phyloP scores from a whole-genome alignment of 2,329 filamentous ascomycete species.

The Dactylellina cionopaga region DNA sequence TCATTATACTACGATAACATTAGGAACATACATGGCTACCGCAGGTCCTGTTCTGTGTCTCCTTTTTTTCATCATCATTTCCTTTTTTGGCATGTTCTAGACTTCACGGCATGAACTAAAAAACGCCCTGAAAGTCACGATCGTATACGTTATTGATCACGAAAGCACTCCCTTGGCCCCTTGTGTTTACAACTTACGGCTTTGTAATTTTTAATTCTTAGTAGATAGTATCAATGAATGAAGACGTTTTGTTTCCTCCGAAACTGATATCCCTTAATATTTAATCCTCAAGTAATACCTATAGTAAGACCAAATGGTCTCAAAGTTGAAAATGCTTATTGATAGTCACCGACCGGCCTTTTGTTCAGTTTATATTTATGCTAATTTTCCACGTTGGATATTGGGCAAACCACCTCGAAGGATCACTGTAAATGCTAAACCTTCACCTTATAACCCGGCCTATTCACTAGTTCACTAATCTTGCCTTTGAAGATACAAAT shows the following conservation, averaged over 20 bases:
- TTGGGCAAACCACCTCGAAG: no score
- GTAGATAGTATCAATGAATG: conserved; percentile 23
- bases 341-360: not conserved
- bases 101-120: no score
- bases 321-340: no score
- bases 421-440: no score
- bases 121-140: no score
- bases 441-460: not conserved
- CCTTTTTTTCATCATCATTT: not conserved
- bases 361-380: not conserved
- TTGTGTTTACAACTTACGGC: no score
- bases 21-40: not conserved
- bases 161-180: not conserved
- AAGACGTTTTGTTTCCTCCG: not conserved
- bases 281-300: no score
- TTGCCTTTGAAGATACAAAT: conserved; percentile 26
- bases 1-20: not conserved
- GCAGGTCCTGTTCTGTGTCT: not conserved
- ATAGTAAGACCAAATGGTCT: no score
- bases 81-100: no score
- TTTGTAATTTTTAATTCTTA: conserved; percentile 51
- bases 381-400: no score
- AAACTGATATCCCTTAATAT: no score
- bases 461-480: not conserved
- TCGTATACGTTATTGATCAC: not conserved